Conservation (phyloP, 441 rosid species). For the Gossypium gossypioides region DNA sequence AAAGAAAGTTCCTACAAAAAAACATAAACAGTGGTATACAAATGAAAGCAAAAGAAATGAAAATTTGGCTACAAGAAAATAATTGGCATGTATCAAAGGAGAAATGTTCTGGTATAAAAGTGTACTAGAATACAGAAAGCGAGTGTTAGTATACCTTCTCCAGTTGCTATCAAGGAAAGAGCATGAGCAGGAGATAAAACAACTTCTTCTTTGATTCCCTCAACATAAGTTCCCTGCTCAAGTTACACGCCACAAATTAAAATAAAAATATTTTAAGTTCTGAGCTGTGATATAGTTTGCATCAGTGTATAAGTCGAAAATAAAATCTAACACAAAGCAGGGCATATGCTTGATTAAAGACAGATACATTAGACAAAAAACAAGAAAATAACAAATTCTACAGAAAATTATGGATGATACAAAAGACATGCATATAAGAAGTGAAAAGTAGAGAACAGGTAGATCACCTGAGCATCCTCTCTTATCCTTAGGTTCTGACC, state of each 20-base stretch:
- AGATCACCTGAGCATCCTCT: conserved; percentile 54
- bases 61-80: not conserved
- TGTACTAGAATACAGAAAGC: not conserved
- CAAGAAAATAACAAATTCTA: not conserved
- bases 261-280: not conserved
- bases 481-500: conserved; percentile 62
- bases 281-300: not conserved
- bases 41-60: not conserved
- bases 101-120: not conserved
- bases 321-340: not conserved
- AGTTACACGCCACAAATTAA: conserved; percentile 13
- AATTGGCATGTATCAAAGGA: not conserved
- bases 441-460: not conserved
- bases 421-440: not conserved
- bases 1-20: not conserved
- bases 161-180: conserved; percentile 61
- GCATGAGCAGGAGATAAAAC: conserved; percentile 71
- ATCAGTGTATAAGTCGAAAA: not conserved
- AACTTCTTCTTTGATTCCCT: conserved; percentile 66
- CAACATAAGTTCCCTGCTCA: conserved; percentile 52
- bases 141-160: conserved; percentile 39
- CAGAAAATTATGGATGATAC: not conserved
- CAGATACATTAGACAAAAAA: not conserved
- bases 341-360: not conserved
- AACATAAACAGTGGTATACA: not conserved